Evolutionary conservation across 202 grass and related monocot genomes (phyloP).

Genomic region (Tripidium arundinaceum): DNA sequence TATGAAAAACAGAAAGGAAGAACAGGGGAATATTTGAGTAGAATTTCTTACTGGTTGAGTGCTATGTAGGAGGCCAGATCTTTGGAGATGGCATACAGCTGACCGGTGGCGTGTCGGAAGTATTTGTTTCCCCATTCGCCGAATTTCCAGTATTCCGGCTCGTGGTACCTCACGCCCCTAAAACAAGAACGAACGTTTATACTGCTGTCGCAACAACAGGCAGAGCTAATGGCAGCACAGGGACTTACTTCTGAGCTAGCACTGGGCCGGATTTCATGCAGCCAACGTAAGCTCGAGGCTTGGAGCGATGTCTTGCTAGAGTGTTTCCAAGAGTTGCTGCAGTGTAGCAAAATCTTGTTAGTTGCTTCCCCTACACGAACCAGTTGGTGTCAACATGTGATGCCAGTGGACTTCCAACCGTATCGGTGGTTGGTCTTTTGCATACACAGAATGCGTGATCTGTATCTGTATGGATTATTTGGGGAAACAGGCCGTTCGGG

Average conservation of each 20-base stretch:
- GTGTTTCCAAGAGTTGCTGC: conserved; percentile 77
- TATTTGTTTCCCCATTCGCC: conserved; percentile 85
- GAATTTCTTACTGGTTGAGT: conserved; percentile 66
- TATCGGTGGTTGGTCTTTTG: background rate
- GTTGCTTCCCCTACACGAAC: background rate
- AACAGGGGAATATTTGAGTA: background rate
- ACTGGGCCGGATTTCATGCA: conserved; percentile 95
- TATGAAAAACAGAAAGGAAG: background rate
- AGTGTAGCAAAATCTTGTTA: background rate
- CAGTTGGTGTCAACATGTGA: conserved; percentile 8
- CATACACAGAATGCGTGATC: conserved; percentile 10
- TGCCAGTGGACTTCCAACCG: background rate
- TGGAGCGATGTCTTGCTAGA: conserved; percentile 55
- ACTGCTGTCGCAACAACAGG: background rate
- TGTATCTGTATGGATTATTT: conserved; percentile 24
- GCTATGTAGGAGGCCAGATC: conserved; percentile 88
- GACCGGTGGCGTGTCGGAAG: conserved; percentile 72
- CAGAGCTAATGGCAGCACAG: background rate
- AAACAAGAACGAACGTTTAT: background rate
- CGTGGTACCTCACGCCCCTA: conserved; percentile 79
- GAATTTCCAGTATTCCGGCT: conserved; percentile 93
- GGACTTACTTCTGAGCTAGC: conserved; percentile 73
- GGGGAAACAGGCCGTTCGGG: conserved; percentile 3
- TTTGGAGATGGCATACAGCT: conserved; percentile 87
- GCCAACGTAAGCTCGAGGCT: conserved; percentile 64